Evolutionary conservation across 257 asterid species (phyloP).

Genomic region (Solanum pennellii): DNA sequence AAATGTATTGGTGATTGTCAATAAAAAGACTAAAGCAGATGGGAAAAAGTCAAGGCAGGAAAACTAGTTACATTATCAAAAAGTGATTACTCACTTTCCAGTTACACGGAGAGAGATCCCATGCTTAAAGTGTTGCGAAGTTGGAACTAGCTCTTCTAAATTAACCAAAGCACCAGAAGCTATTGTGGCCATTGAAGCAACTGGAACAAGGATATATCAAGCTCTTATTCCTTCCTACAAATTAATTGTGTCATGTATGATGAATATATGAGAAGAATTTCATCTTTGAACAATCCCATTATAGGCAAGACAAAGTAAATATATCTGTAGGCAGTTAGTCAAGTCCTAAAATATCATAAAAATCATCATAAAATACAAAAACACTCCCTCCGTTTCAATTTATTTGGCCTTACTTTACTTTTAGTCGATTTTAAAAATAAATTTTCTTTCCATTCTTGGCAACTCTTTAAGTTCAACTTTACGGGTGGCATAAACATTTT

Average conservation of each 20-base stretch:
- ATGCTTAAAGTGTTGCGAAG: slow-evolving; percentile 61
- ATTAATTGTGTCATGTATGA: neutral
- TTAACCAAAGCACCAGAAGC: slow-evolving; percentile 58
- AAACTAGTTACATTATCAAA: neutral
- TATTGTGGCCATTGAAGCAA: slow-evolving; percentile 30
- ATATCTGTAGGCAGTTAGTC: neutral
- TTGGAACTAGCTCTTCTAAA: slow-evolving; percentile 54
- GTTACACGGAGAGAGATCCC: slow-evolving; percentile 75
- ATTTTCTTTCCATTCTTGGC: neutral
- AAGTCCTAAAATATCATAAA: neutral
- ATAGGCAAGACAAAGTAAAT: neutral
- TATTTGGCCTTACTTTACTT: neutral
- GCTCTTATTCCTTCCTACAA: neutral
- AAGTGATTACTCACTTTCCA: slow-evolving; percentile 53
- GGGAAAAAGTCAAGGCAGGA: neutral
- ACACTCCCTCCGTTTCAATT: neutral
- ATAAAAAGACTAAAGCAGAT: neutral
- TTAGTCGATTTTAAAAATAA: neutral
- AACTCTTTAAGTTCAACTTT: neutral
- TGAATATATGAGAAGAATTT: neutral
- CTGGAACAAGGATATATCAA: neutral
- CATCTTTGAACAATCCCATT: neutral
- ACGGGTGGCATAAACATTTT: neutral
- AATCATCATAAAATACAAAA: neutral
- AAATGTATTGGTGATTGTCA: neutral